These are phyloP conservation scores for Kuraishia floccosa DNA, from an alignment of 805 yeast genomes.

Conservation along the genomic window DNA sequence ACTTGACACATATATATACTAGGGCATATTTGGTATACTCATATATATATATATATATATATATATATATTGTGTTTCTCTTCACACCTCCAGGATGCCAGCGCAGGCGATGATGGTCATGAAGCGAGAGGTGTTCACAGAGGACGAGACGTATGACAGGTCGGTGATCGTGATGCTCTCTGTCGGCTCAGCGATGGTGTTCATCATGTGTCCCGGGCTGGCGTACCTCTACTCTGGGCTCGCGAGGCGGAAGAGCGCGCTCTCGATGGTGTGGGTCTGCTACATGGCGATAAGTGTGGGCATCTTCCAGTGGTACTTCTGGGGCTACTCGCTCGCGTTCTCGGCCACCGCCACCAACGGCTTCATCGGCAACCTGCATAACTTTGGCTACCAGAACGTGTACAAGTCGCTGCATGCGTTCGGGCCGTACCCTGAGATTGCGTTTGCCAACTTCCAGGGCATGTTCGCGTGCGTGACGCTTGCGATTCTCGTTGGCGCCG, in stretches of 20 bases:
- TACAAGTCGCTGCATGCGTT: constrained; percentile 26
- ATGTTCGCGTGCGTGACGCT: constrained; percentile 88
- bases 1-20: too few relatives aligned
- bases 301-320: constrained; percentile 88
- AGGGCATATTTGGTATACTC: too few relatives aligned
- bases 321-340: constrained; percentile 96
- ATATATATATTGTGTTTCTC: too few relatives aligned
- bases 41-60: too few relatives aligned
- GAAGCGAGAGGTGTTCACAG: too few relatives aligned
- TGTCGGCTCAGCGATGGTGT: constrained; percentile 58
- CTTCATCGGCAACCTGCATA: constrained; percentile 78
- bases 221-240: constrained; percentile 89
- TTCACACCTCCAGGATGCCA: too few relatives aligned
- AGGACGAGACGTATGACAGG: constrained; percentile 23
- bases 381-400: constrained; percentile 73
- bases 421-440: constrained; percentile 63
- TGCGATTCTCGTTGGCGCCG: constrained; percentile 86
- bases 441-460: constrained; percentile 80
- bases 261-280: constrained; percentile 76
- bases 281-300: constrained; percentile 65
- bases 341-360: constrained; percentile 68
- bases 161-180: constrained; percentile 41
- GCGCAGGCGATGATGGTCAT: too few relatives aligned
- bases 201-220: constrained; percentile 91
- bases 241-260: constrained; percentile 82